Evolutionary conservation across 2,329 filamentous ascomycete genomes (phyloP).

Genomic region (Diplodia sapinea): DNA sequence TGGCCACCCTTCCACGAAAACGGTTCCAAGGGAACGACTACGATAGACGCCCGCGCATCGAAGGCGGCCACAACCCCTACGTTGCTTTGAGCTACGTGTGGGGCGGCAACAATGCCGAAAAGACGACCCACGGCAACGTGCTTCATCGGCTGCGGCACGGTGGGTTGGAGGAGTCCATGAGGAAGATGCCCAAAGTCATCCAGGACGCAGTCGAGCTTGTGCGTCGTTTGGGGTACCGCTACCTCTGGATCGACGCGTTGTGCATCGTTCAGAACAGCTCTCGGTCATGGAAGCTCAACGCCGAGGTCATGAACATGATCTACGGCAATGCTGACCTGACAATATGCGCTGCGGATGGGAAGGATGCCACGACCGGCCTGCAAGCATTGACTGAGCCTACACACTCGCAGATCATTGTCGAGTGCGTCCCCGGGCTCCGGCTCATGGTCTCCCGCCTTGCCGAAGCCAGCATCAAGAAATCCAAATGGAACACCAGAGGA

Average conservation of each 20-base stretch:
- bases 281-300: constrained; percentile 40
- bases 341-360: constrained; percentile 45
- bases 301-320: constrained; percentile 42
- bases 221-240: constrained; percentile 19
- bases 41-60: not conserved
- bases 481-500: constrained; percentile 46
- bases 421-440: constrained; percentile 34
- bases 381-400: constrained; percentile 22
- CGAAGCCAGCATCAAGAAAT: constrained; percentile 36
- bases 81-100: constrained; percentile 28
- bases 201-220: constrained; percentile 17
- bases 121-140: not conserved
- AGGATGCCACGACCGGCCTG: constrained; percentile 33
- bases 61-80: not conserved
- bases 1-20: constrained; percentile 16
- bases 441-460: constrained; percentile 33
- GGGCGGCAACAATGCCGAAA: not conserved
- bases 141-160: not conserved
- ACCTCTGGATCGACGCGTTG: constrained; percentile 31
- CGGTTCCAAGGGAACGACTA: no score
- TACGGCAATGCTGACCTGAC: constrained; percentile 45
- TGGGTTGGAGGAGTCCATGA: constrained; percentile 1
- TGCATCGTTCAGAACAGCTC: constrained; percentile 31
- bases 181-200: constrained; percentile 10
- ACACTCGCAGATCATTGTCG: constrained; percentile 25